These are phyloP conservation scores for Micromonas commoda DNA, from an alignment of 139 green algal genomes.

Conservation along the genomic window DNA sequence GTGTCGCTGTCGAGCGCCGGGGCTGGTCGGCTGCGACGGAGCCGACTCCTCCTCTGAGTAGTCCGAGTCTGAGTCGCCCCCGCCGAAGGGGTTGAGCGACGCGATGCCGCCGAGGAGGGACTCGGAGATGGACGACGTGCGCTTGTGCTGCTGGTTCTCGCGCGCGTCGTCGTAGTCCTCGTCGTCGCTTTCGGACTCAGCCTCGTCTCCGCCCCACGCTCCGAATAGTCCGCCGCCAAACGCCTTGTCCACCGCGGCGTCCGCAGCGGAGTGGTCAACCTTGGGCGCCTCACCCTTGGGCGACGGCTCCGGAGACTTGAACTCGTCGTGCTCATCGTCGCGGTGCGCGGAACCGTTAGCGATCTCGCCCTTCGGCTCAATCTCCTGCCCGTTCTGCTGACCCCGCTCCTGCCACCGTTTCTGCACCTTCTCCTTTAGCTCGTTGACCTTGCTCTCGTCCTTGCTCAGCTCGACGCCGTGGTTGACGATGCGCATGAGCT, in stretches of 20 bases:
- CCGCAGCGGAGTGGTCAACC: not conserved
- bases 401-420: too few relatives aligned
- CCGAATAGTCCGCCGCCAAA: not conserved
- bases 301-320: too few relatives aligned
- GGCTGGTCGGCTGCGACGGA: too few relatives aligned
- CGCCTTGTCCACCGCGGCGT: not conserved
- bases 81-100: too few relatives aligned
- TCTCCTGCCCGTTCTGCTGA: too few relatives aligned
- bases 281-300: too few relatives aligned
- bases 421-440: slow-evolving; percentile 11
- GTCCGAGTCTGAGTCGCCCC: too few relatives aligned
- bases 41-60: too few relatives aligned
- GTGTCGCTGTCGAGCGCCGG: not conserved
- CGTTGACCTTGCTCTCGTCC: not conserved
- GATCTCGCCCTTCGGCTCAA: too few relatives aligned
- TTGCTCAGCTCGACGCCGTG: slow-evolving; percentile 17
- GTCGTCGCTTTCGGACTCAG: not conserved
- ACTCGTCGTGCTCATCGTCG: slow-evolving; percentile 6
- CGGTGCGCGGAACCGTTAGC: too few relatives aligned
- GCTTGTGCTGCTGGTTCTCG: not conserved
- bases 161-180: not conserved
- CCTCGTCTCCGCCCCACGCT: not conserved
- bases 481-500: slow-evolving; percentile 7
- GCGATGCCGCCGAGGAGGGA: too few relatives aligned
- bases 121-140: too few relatives aligned